These are phyloP conservation scores for Aquilaria malaccensis DNA, from an alignment of 345 rosid genomes.

Conservation along the genomic window DNA sequence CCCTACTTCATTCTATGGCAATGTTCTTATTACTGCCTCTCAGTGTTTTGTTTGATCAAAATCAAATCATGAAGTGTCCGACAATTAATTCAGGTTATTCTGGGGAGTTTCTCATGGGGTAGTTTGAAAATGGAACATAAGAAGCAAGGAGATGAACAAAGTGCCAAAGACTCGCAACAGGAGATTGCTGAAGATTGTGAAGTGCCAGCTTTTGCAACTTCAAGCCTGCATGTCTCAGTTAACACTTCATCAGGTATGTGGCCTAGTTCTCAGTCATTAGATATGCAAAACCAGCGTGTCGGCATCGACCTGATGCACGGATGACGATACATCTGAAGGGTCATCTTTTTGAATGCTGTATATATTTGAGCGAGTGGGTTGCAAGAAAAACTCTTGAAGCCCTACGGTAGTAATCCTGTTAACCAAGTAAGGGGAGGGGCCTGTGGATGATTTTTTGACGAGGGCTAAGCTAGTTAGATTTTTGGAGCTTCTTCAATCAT, in stretches of 20 bases:
- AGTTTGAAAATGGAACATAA: conserved; percentile 65
- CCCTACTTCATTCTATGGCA: not conserved
- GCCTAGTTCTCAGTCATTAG: conserved; percentile 66
- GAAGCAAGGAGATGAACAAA: conserved; percentile 43
- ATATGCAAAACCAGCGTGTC: conserved; percentile 54
- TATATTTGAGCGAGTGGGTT: conserved; percentile 12
- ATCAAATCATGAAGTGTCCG: conserved; percentile 2
- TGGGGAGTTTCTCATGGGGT: conserved; percentile 88
- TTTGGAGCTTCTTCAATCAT: too few relatives aligned
- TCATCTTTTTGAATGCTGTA: conserved; percentile 19
- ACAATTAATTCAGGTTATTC: conserved; percentile 49
- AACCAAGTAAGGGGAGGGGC: too few relatives aligned
- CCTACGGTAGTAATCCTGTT: too few relatives aligned
- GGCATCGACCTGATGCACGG: conserved; percentile 95
- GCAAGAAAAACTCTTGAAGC: too few relatives aligned
- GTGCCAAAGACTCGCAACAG: conserved; percentile 32
- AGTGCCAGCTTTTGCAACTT: conserved; percentile 21
- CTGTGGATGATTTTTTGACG: too few relatives aligned
- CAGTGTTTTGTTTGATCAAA: not conserved
- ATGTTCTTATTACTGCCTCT: not conserved
- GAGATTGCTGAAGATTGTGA: conserved; percentile 34
- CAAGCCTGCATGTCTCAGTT: conserved; percentile 57
- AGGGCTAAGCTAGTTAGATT: too few relatives aligned
- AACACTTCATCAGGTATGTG: conserved; percentile 51
- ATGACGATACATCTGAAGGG: conserved; percentile 24